A percentile compares a stretch with the other conserved stretches of the same genome.
phyloP scores from a whole-genome alignment of 306 rosid species.

The Quercus suber region DNA sequence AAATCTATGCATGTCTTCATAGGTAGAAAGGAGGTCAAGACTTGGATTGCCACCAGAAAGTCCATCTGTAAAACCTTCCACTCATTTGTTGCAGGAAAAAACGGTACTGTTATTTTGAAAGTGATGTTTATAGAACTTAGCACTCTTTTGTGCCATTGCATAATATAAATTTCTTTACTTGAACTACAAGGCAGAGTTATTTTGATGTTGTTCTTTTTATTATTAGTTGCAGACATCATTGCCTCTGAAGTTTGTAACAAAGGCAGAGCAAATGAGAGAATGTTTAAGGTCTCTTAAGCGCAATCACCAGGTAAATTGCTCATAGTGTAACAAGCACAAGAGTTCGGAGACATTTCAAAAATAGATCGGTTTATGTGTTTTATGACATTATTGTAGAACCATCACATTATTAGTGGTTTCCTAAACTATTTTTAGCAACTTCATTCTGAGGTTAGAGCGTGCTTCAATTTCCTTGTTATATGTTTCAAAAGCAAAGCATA shows the following conservation, averaged over 20 bases:
- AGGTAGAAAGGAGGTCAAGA: constrained; percentile 54
- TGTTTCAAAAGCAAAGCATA: neutral
- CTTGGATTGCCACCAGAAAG: constrained; percentile 44
- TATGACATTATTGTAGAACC: no score
- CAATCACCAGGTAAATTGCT: constrained; percentile 45
- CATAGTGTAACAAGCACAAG: neutral
- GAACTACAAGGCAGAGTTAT: neutral
- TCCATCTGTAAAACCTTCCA: constrained; percentile 17
- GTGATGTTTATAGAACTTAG: neutral
- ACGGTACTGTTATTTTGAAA: constrained; percentile 30
- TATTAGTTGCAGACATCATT: constrained; percentile 34
- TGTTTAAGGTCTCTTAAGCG: constrained; percentile 61
- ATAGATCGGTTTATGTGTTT: no score
- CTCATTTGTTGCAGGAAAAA: constrained; percentile 17
- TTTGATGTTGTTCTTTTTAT: constrained; percentile 6
- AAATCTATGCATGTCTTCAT: constrained; percentile 17
- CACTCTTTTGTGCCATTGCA: neutral
- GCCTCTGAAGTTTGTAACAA: constrained; percentile 28
- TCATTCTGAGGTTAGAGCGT: neutral
- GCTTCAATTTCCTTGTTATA: neutral
- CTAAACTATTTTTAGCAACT: neutral
- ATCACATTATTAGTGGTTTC: neutral
- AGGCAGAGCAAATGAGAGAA: constrained; percentile 50
- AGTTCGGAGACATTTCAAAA: neutral
- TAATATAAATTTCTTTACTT: neutral